Evolutionary conservation across 345 rosid genomes (phyloP), one percentile per base, ranked within the genome.

Genomic region (Populus simonii): DNA sequence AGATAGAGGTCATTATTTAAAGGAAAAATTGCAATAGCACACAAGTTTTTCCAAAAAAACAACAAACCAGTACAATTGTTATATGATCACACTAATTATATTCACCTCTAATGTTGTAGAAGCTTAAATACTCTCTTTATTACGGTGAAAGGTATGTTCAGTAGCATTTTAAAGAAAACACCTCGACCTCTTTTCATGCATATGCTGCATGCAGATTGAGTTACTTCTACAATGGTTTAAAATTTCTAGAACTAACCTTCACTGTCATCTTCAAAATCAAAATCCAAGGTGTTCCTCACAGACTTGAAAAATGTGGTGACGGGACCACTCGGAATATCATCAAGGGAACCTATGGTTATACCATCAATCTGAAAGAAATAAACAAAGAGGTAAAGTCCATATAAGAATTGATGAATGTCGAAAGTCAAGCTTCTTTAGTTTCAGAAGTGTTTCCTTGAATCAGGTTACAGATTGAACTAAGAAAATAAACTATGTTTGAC

Each of bases 181-280:
- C 11, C 23, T 41, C 71, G 31, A 20, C 5, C 66, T 20, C 12
- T 6, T n/a, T 11, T n/a, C 66, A n/a, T 61, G 51, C 18, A 45
- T 45, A 45, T 13, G 25, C 12, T 20, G 62, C 29, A 45, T 13
- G 18, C 12, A 27, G 27, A 27, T 27, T 27, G 27, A 27, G 27
- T 27, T 27, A 27, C 36, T 49, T 55, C 7, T 29, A 18, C 27
- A 18, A 8, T 39, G 41, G 67, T 67, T 68, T 55, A 66, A 53
- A 78, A 49, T 62, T 76, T 51, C 16, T 45, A n/a, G 66, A 57
- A 83, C 84, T 83, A 79, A 95, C 99, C 98, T 92, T 91, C 97
- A 80, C 90, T 89, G 43, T 88, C 94, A 85, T 90, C 97, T 77
- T 92, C 97, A 85, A 92, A 95, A 86, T 95, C 99, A 84, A 95